A percentile compares a stretch with the other conserved stretches of the same genome.
phyloP scores from a whole-genome alignment of 1,139 yeast species.

The Debaryomyces psychrophilus region DNA sequence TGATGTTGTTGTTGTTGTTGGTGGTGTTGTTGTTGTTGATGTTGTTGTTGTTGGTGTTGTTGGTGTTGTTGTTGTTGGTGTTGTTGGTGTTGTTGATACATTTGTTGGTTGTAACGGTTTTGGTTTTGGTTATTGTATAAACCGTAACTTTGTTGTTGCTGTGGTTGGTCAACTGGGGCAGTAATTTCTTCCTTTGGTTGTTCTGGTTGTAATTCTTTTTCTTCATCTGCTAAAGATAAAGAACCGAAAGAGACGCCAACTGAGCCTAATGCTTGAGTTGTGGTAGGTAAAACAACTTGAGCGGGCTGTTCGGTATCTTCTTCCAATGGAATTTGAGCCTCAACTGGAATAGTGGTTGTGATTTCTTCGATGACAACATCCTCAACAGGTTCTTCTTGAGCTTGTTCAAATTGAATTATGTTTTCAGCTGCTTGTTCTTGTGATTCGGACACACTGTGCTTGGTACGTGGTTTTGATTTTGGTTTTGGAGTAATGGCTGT shows the following conservation, averaged over 20 bases:
- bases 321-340: conserved; percentile 13
- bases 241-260: conserved; percentile 77
- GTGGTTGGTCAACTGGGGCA: conserved; percentile 20
- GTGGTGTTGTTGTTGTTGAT: conserved; percentile 11
- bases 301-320: conserved; percentile 31
- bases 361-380: conserved; percentile 14
- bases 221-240: conserved; percentile 54
- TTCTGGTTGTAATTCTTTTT: conserved; percentile 24
- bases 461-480: conserved; percentile 33
- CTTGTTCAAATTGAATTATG: conserved; percentile 14
- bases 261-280: conserved; percentile 52
- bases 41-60: neutral
- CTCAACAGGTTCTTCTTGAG: conserved; percentile 23
- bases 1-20: conserved; percentile 15
- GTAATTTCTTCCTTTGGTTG: conserved; percentile 16
- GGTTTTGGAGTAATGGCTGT: conserved; percentile 61
- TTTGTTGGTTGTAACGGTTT: conserved; percentile 22
- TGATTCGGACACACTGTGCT: conserved; percentile 18
- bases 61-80: conserved; percentile 1
- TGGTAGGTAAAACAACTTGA: conserved; percentile 69
- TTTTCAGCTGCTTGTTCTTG: conserved; percentile 17
- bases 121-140: conserved; percentile 24
- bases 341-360: conserved; percentile 15
- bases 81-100: conserved; percentile 23
- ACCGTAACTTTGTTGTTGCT: conserved; percentile 19